These are phyloP conservation scores for Perkinsus olseni DNA, from an alignment of 169 alveolate species.

Conservation along the genomic window DNA sequence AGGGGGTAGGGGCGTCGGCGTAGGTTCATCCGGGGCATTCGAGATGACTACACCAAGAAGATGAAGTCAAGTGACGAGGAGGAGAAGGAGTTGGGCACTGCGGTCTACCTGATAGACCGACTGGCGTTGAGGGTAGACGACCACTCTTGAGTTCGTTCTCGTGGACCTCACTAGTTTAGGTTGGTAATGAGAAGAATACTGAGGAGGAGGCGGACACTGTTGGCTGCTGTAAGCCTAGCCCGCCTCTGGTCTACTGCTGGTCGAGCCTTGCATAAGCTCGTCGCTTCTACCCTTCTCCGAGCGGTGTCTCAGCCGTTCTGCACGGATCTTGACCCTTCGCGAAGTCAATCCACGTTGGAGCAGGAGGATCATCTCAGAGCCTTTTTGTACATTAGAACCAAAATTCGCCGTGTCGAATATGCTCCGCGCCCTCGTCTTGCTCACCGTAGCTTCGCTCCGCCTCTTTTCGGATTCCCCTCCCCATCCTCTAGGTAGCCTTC, in stretches of 20 bases:
- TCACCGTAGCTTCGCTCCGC: too few species aligned
- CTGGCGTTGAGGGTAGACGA: slow-evolving; percentile 83
- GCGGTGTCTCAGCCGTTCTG: too few species aligned
- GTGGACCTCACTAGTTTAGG: slow-evolving; percentile 32
- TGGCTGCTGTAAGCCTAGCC: slow-evolving; percentile 81
- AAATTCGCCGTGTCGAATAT: too few species aligned
- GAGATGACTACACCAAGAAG: slow-evolving; percentile 78
- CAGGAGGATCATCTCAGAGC: too few species aligned
- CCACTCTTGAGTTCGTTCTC: neutral
- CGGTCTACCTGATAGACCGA: slow-evolving; percentile 94
- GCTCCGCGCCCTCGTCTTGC: too few species aligned
- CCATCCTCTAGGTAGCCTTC: slow-evolving; percentile 64
- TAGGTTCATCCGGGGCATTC: slow-evolving; percentile 63
- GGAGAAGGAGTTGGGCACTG: slow-evolving; percentile 88
- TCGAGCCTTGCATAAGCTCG: too few species aligned
- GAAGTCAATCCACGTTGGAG: too few species aligned
- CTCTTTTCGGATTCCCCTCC: too few species aligned
- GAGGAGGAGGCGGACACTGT: slow-evolving; percentile 99
- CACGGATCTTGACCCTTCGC: too few species aligned
- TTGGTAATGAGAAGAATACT: slow-evolving; percentile 97
- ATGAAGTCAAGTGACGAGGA: slow-evolving; percentile 37
- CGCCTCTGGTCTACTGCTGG: too few species aligned
- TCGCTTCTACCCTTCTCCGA: too few species aligned
- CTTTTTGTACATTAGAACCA: too few species aligned
- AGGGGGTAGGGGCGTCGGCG: neutral